Base-by-base conservation (phyloP, 2,329 filamentous ascomycete genomes). In the Pseudocercospora musae region DNA sequence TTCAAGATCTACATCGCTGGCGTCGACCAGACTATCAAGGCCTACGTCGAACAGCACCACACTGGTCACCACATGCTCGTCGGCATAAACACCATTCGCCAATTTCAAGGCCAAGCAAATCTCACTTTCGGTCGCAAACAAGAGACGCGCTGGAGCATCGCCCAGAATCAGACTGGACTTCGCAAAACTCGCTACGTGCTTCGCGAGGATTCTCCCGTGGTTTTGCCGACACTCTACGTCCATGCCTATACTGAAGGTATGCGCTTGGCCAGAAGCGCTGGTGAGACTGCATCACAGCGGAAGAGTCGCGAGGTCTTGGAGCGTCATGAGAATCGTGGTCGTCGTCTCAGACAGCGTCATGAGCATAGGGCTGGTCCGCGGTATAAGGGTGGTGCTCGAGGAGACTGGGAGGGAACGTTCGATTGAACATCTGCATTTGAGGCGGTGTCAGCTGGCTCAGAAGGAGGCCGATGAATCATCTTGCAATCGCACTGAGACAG, bases 1-100 rank as follows among this genome's bases (percentile, higher is more conserved):
- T 57, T 63, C 46, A 15, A 57, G 3, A 42, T 63, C n/a, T 60
- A 40, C 61, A 63, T 63, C 5, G 37, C 61, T 9, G 61, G 61
- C 42, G 49, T 63, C n/a, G 11, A 55, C 15, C 23, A 56, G 7
- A 40, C 40, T 13, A 55, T 63, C 57, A 20, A 9, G 10, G 57
- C 61, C 11, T 63, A 46, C 53, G 31, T 63, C 44, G 61, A 63
- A 11, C 27, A 60, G 1, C 27, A 46, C 5, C 21, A 40, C 10
- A 11, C 52, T 18, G 25, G 29, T 21, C 37, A 52, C 21, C 48
- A 60, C 11, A 11, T 60, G 23, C 29, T 63, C 11, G 13, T 63
- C 15, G 61, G 61, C 7, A 18, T 46, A 29, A 29, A 25, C 6
- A 29, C 57, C 10, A 37, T 57, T 27, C 49, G 29, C 0, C 9